A percentile compares a stretch with the other conserved stretches of the same genome.
phyloP scores from a whole-genome alignment of 495 filamentous ascomycete genomes.

The Penicillium canariense region DNA sequence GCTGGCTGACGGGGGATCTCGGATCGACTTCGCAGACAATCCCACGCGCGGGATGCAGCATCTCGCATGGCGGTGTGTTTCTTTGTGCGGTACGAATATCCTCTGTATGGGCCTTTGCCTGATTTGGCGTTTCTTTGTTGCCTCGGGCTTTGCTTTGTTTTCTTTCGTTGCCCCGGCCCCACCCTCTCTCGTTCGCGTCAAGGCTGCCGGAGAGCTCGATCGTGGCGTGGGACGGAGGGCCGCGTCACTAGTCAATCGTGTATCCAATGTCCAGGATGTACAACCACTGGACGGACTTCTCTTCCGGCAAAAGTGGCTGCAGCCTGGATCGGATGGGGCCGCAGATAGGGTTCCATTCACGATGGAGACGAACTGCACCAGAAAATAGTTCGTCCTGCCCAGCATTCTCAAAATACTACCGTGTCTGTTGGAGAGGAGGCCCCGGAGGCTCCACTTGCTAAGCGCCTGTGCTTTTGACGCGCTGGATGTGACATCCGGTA shows the following conservation, averaged over 20 bases:
- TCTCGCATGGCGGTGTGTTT: conserved; percentile 18
- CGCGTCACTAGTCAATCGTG: neutral
- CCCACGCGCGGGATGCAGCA: neutral
- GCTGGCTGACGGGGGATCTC: conserved; percentile 14
- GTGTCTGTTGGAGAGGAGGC: neutral
- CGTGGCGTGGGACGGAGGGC: neutral
- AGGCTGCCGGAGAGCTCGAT: neutral
- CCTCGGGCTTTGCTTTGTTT: neutral
- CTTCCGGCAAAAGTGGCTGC: neutral
- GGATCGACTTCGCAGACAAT: conserved; percentile 9
- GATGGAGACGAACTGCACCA: neutral
- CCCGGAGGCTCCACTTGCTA: conserved; percentile 7
- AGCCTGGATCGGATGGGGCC: neutral
- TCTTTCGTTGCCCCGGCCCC: neutral
- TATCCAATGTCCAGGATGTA: neutral
- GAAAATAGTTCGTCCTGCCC: conserved; percentile 1
- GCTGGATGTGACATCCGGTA: conserved; percentile 5
- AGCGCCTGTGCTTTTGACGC: conserved; percentile 6
- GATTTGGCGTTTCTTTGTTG: no score
- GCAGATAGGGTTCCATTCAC: neutral
- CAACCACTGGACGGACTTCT: neutral
- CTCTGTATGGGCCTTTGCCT: no score
- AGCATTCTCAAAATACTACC: conserved; percentile 1
- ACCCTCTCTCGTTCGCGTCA: neutral
- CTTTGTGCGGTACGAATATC: no score